Conservation (phyloP, 2,329 filamentous ascomycete genomes). For the Phyllosticta paracitricarpa region DNA sequence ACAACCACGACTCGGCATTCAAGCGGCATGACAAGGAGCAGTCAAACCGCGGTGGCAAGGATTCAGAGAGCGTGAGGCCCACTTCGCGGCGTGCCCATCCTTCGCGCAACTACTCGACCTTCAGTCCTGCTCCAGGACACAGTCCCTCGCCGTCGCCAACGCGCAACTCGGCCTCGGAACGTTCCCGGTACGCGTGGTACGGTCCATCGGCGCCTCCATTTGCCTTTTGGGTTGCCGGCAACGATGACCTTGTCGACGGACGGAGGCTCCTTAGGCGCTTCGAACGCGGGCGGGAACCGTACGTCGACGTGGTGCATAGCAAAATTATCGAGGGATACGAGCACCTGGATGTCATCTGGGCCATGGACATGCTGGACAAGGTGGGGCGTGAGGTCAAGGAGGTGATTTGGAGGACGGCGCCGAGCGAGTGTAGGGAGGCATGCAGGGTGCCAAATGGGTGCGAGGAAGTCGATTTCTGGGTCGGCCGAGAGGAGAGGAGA, state of each 20-base stretch:
- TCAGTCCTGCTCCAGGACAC: not conserved
- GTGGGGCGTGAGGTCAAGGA: conserved; percentile 73
- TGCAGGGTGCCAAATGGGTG: conserved; percentile 60
- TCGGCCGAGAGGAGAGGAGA: conserved; percentile 5
- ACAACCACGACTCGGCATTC: not conserved
- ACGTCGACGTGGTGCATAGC: conserved; percentile 68
- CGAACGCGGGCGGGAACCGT: conserved; percentile 66
- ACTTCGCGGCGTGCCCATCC: not conserved
- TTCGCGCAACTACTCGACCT: not conserved
- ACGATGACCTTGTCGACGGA: conserved; percentile 78
- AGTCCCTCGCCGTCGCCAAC: conserved; percentile 26
- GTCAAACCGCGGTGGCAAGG: not conserved
- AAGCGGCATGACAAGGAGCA: not conserved
- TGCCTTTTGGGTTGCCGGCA: conserved; percentile 78
- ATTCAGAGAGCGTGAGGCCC: not conserved
- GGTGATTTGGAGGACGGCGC: conserved; percentile 70
- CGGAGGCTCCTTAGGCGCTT: conserved; percentile 63
- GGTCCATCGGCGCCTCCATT: conserved; percentile 69
- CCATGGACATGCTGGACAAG: conserved; percentile 75
- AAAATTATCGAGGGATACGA: conserved; percentile 83
- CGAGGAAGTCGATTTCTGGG: conserved; percentile 33
- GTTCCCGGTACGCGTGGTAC: conserved; percentile 60
- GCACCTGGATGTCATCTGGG: conserved; percentile 92
- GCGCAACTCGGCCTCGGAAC: conserved; percentile 15
- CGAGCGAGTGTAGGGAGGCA: conserved; percentile 42